Percentiles rank a stretch among this genome's conserved stretches.
These are phyloP conservation scores for Apiospora koreana DNA, from an alignment of 2,329 filamentous ascomycete species.

Conservation along the genomic window DNA sequence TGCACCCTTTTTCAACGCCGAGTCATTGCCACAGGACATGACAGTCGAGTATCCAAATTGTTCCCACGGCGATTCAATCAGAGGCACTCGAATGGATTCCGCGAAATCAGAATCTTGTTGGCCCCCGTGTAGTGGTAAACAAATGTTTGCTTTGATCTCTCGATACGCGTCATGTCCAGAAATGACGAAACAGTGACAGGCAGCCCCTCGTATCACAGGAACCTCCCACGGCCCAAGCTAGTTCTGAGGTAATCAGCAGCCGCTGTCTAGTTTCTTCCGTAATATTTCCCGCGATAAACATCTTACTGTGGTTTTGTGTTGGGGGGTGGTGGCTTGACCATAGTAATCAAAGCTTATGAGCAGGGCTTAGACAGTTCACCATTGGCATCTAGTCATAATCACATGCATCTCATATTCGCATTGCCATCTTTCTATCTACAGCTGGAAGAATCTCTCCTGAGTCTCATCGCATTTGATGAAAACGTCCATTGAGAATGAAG, in stretches of 20 bases:
- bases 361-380: neutral
- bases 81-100: neutral
- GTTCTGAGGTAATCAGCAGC: neutral
- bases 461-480: too few species aligned
- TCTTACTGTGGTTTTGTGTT: neutral
- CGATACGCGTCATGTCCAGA: neutral
- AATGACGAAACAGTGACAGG: constrained; percentile 1
- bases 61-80: neutral
- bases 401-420: neutral
- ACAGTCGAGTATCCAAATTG: neutral
- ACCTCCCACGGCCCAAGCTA: neutral
- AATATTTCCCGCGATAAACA: neutral
- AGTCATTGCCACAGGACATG: neutral
- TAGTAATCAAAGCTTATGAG: neutral
- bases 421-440: neutral
- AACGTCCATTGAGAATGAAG: neutral
- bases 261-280: neutral
- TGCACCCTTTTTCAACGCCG: neutral
- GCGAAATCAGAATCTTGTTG: neutral
- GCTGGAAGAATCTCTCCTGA: neutral
- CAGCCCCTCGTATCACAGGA: neutral
- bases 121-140: neutral
- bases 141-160: neutral
- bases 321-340: neutral
- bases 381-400: neutral